phyloP scores from a whole-genome alignment of 805 yeast species.

The Wickerhamomyces sydowiorum region DNA sequence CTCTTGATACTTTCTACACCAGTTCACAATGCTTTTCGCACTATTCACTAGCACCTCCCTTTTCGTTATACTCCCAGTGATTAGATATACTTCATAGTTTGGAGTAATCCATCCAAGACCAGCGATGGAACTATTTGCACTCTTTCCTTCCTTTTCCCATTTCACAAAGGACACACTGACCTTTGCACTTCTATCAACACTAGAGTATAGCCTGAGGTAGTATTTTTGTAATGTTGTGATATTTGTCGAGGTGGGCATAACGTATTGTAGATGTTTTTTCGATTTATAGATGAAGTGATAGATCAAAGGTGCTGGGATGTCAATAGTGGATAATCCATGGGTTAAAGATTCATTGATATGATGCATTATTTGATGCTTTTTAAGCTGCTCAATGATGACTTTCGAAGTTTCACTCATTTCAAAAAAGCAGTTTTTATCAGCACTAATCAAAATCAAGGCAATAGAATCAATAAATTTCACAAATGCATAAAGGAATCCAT shows the following conservation, averaged over 20 bases:
- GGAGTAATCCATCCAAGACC: conserved; percentile 54
- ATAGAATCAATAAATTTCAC: conserved; percentile 52
- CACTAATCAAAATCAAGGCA: conserved; percentile 40
- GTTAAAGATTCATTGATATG: conserved; percentile 29
- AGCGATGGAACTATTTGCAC: conserved; percentile 18
- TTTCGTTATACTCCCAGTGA: conserved; percentile 52
- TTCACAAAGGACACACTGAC: conserved; percentile 41
- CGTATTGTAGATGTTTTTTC: conserved; percentile 59
- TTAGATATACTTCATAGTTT: conserved; percentile 55
- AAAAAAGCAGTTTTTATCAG: conserved; percentile 72
- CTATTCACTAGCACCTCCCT: conserved; percentile 54
- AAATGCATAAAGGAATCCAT: conserved; percentile 82
- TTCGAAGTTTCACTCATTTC: conserved; percentile 61
- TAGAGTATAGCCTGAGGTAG: conserved; percentile 18
- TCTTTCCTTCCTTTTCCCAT: conserved; percentile 27
- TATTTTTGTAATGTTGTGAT: conserved; percentile 14
- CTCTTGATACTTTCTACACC: conserved; percentile 72
- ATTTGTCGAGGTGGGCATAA: conserved; percentile 26
- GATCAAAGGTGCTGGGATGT: conserved; percentile 51
- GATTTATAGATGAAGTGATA: conserved; percentile 81
- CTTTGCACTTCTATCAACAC: conserved; percentile 25
- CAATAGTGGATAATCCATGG: conserved; percentile 40
- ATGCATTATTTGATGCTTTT: conserved; percentile 28
- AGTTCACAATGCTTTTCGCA: conserved; percentile 58
- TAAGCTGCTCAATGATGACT: conserved; percentile 39